Evolutionary conservation across 2,329 filamentous ascomycete species (phyloP).

Genomic region (Alternaria consortialis): DNA sequence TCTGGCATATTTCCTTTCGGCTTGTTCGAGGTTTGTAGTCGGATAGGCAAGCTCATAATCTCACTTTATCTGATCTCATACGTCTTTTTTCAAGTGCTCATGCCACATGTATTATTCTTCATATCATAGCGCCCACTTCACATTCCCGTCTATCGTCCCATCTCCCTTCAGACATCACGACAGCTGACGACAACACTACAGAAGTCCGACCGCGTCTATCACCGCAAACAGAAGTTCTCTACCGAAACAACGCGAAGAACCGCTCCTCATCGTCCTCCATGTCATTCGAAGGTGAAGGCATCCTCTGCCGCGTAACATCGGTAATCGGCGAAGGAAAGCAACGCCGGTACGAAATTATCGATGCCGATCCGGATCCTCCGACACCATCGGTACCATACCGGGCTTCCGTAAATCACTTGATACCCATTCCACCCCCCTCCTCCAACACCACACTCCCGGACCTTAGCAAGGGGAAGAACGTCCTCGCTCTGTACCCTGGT

Average conservation of each 20-base stretch:
- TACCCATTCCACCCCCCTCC: constrained; percentile 55
- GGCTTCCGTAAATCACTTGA: constrained; percentile 58
- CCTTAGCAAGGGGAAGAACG: constrained; percentile 54
- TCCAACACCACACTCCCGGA: constrained; percentile 54
- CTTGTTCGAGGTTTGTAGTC: constrained; percentile 32
- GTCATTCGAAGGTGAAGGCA: constrained; percentile 59
- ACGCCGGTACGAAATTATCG: constrained; percentile 63
- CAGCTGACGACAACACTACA: constrained; percentile 12
- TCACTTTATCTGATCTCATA: constrained; percentile 23
- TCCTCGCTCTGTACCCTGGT: constrained; percentile 61
- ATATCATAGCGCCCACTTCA: constrained; percentile 3
- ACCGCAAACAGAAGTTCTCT: constrained; percentile 60
- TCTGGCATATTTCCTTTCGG: constrained; percentile 20
- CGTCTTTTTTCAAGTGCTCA: constrained; percentile 19
- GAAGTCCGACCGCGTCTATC: constrained; percentile 42
- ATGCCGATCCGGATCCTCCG: constrained; percentile 56
- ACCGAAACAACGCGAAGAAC: constrained; percentile 58
- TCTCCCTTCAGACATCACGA: constrained; percentile 3
- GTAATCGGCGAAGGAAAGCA: constrained; percentile 64
- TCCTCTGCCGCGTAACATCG: constrained; percentile 60
- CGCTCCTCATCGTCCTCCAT: constrained; percentile 32
- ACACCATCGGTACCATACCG: constrained; percentile 53
- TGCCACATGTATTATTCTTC: constrained; percentile 13
- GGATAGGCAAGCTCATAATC: constrained; percentile 28
- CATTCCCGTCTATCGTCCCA: not conserved